phyloP scores from a whole-genome alignment of 148 eudicot genomes.

The Rhododendron henanense region DNA sequence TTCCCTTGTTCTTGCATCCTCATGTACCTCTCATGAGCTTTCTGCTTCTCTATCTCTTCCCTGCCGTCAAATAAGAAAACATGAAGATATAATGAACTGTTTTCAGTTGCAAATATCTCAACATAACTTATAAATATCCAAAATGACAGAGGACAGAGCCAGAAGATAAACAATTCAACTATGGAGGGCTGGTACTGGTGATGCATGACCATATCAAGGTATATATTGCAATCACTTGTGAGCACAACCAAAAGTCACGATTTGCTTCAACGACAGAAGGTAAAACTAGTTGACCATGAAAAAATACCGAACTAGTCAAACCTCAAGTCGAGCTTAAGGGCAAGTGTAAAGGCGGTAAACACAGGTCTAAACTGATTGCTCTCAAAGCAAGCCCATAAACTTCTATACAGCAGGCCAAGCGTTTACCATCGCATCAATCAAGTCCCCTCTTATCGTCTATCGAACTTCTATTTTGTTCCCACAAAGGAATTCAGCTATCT shows the following conservation, averaged over 20 bases:
- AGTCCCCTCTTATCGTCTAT: neutral
- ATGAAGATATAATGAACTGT: neutral
- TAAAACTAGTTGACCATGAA: neutral
- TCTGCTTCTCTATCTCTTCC: slow-evolving; percentile 87
- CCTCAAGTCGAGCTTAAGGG: neutral
- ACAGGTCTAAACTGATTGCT: neutral
- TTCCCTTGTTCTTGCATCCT: slow-evolving; percentile 95
- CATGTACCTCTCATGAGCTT: slow-evolving; percentile 92
- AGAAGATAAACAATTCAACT: neutral
- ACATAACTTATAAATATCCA: neutral
- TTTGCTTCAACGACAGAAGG: neutral
- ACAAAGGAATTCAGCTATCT: neutral
- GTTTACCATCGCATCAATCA: neutral
- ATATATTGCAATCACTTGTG: neutral
- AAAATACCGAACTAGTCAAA: neutral
- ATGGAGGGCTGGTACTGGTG: no score
- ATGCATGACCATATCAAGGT: neutral
- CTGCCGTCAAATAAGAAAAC: slow-evolving; percentile 27
- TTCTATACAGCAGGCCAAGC: neutral
- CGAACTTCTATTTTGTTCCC: neutral
- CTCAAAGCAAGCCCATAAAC: neutral
- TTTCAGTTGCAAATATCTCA: neutral
- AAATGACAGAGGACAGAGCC: neutral
- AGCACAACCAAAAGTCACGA: neutral
- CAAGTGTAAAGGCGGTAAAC: neutral